Base-by-base conservation (phyloP, 208 protist genomes). In the Entamoeba invadens region DNA sequence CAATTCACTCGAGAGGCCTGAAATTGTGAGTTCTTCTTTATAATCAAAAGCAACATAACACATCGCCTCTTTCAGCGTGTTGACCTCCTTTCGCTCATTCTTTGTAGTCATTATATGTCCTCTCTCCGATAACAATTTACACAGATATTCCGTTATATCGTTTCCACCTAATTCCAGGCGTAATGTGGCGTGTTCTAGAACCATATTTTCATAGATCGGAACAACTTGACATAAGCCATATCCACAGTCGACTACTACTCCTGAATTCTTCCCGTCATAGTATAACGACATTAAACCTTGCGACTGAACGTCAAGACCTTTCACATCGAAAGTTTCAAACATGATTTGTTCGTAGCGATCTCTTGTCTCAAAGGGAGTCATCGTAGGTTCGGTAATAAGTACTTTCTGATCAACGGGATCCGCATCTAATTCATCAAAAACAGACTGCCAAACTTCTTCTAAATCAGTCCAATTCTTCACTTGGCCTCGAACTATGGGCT, bases 181-280 rank as follows among this genome's bases (percentile, higher is more conserved):
- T 4, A 93, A 31, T n/a, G 46, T n/a, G 3, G 91, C 91, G 94
- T 98, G 95, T 25, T 96, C 95, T 21, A 98, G 93, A 2, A 95
- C 93, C 95, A 98, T 99, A 94, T 98, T 98, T 91, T 99, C 98
- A 94, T 97, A 98, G 12, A 99, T 98, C 31, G 98, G 98, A 3
- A 98, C 97, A 92, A 99, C 97, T 94, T 99, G 98, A 18, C 98
- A 99, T 46, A 99, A 97, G 91, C 98, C 98, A 93, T 99, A 98
- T 87, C 99, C 99, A 93, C 97, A 98, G 95, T 99, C 98, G 45
- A 99, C 95, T 8, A 99, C 98, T 18, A 99, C 96, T 93, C 99
- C 99, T 31, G 98, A 99, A 0, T 97, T 97, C 18, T 98, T 96
- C 87, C 99, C 98, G 94, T 98, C 97, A 8, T 98, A 97, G 96